Evolutionary conservation across 805 yeast genomes (phyloP), one percentile per base, ranked within the genome.

Genomic region (Candida quercuum): DNA sequence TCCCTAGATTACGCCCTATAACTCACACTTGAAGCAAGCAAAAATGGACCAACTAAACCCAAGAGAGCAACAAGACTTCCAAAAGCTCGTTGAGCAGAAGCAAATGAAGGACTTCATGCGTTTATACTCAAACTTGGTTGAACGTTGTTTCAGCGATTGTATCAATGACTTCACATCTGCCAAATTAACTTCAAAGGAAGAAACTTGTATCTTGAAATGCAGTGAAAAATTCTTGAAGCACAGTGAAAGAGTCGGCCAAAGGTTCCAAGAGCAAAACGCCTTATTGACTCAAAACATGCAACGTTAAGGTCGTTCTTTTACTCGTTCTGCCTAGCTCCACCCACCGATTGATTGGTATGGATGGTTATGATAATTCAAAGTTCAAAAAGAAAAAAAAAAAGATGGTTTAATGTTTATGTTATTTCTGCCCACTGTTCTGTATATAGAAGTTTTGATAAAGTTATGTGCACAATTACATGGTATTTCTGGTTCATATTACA

Each of bases 31-130:
- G n/a, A n/a, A n/a, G n/a, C n/a, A 26, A 14, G 6, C 11, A 51
- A 74, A 52, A 37, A 91, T 91, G 99, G 99, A 91, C 59, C 94
- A 86, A 66, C 74, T 91, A 54, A 91, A 91, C 74, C 81, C 80
- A 60, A 85, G 86, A 62, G 99, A 91, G 69, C 98, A 93, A 69
- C 96, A 88, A 67, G 91, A 88, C 55, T 91, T 91, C 67, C 96
- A 88, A 67, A 89, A 82, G 64, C 70, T 91, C 47, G 95, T 91
- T 48, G 99, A 91, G 69, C 89, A 85, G 62, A 91, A 91, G 74
- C 99, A 91, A 69, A 89, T 93, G 96, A 86, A 85, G 66, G 99
- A 91, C 64, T 93, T 91, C 81, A 91, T 93, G 98, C 83, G 93
- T 62, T 71, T 84, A 41, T 93, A 93, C 76, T 88, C 98, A 48